phyloP scores from a whole-genome alignment of 768 basidiomycete genomes.

The Leccinum ochraceum region DNA sequence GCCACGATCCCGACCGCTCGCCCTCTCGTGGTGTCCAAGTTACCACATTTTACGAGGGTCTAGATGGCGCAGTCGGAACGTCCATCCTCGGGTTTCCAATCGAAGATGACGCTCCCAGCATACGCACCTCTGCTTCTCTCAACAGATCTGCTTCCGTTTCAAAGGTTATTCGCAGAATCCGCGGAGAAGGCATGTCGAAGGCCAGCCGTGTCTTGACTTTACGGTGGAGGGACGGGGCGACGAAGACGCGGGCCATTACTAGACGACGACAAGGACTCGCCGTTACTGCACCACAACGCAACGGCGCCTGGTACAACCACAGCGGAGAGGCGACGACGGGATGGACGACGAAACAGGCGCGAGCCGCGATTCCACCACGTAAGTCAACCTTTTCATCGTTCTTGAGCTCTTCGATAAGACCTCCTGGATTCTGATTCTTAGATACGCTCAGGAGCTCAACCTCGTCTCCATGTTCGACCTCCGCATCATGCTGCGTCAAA shows the following conservation, averaged over 20 bases:
- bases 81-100: slow-evolving; percentile 93
- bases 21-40: slow-evolving; percentile 52
- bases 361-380: slow-evolving; percentile 84
- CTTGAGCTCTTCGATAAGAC: slow-evolving; percentile 6
- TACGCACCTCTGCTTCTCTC: slow-evolving; percentile 70
- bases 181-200: slow-evolving; percentile 73
- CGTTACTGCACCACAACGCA: too few relatives aligned
- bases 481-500: slow-evolving; percentile 88
- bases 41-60: slow-evolving; percentile 54
- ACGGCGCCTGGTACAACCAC: too few relatives aligned
- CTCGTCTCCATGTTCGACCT: slow-evolving; percentile 86
- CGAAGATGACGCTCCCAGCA: slow-evolving; percentile 85
- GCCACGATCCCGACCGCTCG: slow-evolving; percentile 61
- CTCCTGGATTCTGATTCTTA: slow-evolving; percentile 27
- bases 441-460: slow-evolving; percentile 84
- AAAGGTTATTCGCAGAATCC: slow-evolving; percentile 85
- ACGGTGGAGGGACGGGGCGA: too few relatives aligned
- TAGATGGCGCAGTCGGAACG: slow-evolving; percentile 64
- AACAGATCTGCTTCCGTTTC: slow-evolving; percentile 83
- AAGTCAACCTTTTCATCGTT: slow-evolving; percentile 35
- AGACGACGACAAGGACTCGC: too few relatives aligned
- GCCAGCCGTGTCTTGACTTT: neutral
- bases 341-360: too few relatives aligned
- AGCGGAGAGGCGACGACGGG: too few relatives aligned
- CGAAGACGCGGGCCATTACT: too few relatives aligned